phyloP scores from a whole-genome alignment of 2,329 filamentous ascomycete genomes.

The Trichoderma guizhouense region DNA sequence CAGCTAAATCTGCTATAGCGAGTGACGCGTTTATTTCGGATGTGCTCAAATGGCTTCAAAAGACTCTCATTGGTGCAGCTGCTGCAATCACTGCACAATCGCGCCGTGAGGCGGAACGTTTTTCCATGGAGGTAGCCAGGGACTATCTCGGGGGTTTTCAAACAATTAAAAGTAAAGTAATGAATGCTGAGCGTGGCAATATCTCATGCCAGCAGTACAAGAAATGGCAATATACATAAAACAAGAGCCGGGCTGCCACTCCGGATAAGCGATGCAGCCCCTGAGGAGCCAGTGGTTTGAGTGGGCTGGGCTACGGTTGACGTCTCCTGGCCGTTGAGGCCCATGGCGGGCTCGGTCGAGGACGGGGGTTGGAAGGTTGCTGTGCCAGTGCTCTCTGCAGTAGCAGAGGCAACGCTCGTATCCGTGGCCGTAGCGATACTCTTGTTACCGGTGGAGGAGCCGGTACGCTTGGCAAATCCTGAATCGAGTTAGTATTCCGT shows the following conservation, averaged over 20 bases:
- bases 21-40: background rate
- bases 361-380: background rate
- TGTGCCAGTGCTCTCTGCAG: background rate
- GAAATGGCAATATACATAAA: constrained; percentile 12
- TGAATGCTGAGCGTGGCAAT: background rate
- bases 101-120: background rate
- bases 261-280: background rate
- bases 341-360: background rate
- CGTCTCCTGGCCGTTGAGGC: background rate
- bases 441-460: background rate
- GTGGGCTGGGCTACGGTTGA: background rate
- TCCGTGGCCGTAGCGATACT: background rate
- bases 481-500: background rate
- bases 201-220: constrained; percentile 14
- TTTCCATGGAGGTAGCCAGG: background rate
- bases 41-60: constrained; percentile 6
- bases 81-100: background rate
- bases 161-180: background rate
- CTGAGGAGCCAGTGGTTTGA: background rate
- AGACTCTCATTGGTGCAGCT: background rate
- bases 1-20: background rate
- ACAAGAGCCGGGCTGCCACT: background rate
- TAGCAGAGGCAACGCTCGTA: background rate
- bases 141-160: background rate
- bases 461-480: constrained; percentile 5